These are phyloP conservation scores for Sporothrix inflata DNA, from an alignment of 2,329 filamentous ascomycete species.

Conservation along the genomic window DNA sequence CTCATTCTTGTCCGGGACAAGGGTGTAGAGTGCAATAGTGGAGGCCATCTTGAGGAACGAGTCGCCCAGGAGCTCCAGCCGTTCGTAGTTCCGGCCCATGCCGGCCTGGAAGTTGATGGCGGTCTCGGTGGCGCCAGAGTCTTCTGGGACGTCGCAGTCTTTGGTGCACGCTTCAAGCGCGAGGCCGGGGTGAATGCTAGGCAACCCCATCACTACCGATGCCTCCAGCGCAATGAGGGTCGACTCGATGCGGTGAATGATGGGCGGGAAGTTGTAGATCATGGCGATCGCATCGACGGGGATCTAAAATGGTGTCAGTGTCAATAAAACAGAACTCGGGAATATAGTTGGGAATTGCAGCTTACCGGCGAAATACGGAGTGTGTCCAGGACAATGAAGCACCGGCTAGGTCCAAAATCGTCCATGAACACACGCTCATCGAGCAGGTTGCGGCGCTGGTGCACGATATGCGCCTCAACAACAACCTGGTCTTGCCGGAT, in stretches of 20 bases:
- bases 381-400: slow-evolving; percentile 76
- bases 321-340: neutral
- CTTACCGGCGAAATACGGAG: slow-evolving; percentile 67
- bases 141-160: slow-evolving; percentile 81
- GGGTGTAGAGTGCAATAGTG: slow-evolving; percentile 80
- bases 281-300: slow-evolving; percentile 71
- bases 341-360: slow-evolving; percentile 52
- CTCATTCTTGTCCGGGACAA: slow-evolving; percentile 77
- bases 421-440: slow-evolving; percentile 63
- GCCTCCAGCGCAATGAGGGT: slow-evolving; percentile 80
- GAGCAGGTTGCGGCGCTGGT: slow-evolving; percentile 80
- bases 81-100: slow-evolving; percentile 94
- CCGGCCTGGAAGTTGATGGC: slow-evolving; percentile 76
- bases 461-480: slow-evolving; percentile 71
- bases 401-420: slow-evolving; percentile 48
- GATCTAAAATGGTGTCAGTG: slow-evolving; percentile 54
- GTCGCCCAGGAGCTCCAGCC: slow-evolving; percentile 91
- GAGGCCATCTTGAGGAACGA: slow-evolving; percentile 95
- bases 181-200: slow-evolving; percentile 62
- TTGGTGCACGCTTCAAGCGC: slow-evolving; percentile 92
- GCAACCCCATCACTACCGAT: slow-evolving; percentile 65
- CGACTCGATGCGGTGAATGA: slow-evolving; percentile 82
- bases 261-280: slow-evolving; percentile 76
- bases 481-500: slow-evolving; percentile 79
- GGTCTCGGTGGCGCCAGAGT: slow-evolving; percentile 65